Evolutionary conservation across 352 stramenopile species (phyloP), one percentile per base, ranked within the genome.

Genomic region (Paralagenidium karlingii): DNA sequence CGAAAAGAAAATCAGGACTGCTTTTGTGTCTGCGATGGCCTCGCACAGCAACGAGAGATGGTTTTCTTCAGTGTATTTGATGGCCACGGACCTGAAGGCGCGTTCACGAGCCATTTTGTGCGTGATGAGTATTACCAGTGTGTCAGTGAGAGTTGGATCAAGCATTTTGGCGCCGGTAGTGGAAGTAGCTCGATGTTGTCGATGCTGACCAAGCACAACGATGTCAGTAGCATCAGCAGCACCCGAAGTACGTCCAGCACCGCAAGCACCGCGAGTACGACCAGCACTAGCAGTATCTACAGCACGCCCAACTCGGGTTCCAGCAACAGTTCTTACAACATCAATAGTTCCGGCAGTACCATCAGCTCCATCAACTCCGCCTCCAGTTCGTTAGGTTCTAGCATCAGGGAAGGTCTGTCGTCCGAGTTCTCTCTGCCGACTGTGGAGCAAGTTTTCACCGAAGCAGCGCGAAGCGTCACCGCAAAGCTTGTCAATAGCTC

Each of bases 1-100:
- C 64, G 75, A 2, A 89, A 89, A 32, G 71, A 89, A 51, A 89
- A 89, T 50, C 75, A 89, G 47, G 75, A 89, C 52, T 63, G 55
- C 19, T 68, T 89, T 25, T 82, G 60, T 27, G 57, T 89, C 13
- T 61, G 52, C 37, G 71, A 86, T 34, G 44, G 34, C 9, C 33
- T 86, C 24, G 60, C 46, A 3, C 51, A 68, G 4, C 68, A 82
- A 28, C n/a, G 37, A 5, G 46, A 51, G 34, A 37, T 59, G 12
- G 80, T 64, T 33, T 75, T 86, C 32, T 80, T 89, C 48, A 69
- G 62, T 0, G 71, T 89, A 28, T 76, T 86, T 33, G 76, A 89
- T 55, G 76, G 76, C 28, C 76, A 86, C 45, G 76, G 73, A 7
- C 58, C 71, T 1, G 55, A 85, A 41, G 76, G 76, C n/a, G 76